A percentile compares a stretch with the other conserved stretches of the same genome.
These are phyloP conservation scores for Penicillium cataractarum DNA, from an alignment of 495 filamentous ascomycete genomes.

Conservation along the genomic window DNA sequence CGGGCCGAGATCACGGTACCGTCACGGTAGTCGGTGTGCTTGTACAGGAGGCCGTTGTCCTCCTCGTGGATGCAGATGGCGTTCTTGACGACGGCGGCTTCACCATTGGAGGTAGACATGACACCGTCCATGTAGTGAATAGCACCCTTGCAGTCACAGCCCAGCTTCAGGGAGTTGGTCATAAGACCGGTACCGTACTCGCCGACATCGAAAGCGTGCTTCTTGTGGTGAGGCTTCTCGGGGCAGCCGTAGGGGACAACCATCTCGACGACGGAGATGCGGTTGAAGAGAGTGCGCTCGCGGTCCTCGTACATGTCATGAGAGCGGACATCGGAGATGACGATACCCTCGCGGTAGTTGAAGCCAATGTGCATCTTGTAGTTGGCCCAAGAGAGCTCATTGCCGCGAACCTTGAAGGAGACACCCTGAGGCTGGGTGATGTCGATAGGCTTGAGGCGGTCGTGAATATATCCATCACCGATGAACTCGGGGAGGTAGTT, in stretches of 20 bases:
- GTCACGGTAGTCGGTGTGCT: slow-evolving; percentile 95
- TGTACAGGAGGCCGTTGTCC: slow-evolving; percentile 91
- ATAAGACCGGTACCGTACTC: slow-evolving; percentile 96
- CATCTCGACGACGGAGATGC: slow-evolving; percentile 94
- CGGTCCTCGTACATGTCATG: slow-evolving; percentile 85
- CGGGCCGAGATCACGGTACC: slow-evolving; percentile 85
- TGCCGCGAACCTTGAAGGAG: slow-evolving; percentile 45
- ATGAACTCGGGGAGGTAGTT: slow-evolving; percentile 53
- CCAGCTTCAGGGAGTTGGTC: slow-evolving; percentile 87
- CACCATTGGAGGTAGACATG: slow-evolving; percentile 82
- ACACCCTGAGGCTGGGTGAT: slow-evolving; percentile 46
- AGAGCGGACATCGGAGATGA: slow-evolving; percentile 88
- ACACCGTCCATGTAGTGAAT: slow-evolving; percentile 90
- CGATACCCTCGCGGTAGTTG: slow-evolving; percentile 93
- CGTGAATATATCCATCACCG: slow-evolving; percentile 38
- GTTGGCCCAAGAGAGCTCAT: slow-evolving; percentile 43
- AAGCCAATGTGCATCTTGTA: slow-evolving; percentile 64
- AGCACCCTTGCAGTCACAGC: slow-evolving; percentile 93
- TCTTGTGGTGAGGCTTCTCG: slow-evolving; percentile 88
- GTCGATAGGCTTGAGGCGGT: slow-evolving; percentile 44
- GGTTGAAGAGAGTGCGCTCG: slow-evolving; percentile 81
- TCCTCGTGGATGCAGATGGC: slow-evolving; percentile 98
- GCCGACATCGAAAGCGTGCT: slow-evolving; percentile 92
- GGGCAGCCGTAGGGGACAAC: slow-evolving; percentile 96
- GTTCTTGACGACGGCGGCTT: slow-evolving; percentile 81